Evolutionary conservation across 2,329 filamentous ascomycete genomes (phyloP).

Genomic region (Colletotrichum cuscutae): DNA sequence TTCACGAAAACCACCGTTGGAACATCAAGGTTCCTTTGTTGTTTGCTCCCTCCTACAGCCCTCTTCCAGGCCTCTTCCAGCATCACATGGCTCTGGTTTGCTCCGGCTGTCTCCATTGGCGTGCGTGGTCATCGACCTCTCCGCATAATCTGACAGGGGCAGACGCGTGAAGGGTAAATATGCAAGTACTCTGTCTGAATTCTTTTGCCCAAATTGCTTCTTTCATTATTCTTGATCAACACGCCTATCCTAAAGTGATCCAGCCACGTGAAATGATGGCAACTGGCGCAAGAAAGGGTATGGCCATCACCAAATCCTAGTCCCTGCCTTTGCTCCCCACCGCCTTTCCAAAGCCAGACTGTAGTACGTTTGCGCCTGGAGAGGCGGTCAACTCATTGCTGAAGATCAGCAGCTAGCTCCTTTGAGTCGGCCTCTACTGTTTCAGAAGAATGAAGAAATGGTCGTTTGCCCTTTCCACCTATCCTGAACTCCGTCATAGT

Average conservation of each 20-base stretch:
- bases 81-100: background rate
- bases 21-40: background rate
- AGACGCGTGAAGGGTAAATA: background rate
- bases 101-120: background rate
- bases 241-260: background rate
- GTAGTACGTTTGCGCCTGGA: background rate
- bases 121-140: background rate
- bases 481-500: background rate
- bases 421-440: background rate
- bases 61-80: background rate
- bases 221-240: background rate
- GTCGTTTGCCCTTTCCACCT: background rate
- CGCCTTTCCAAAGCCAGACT: background rate
- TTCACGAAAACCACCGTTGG: background rate
- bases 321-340: background rate
- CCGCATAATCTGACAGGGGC: background rate
- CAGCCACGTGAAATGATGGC: background rate
- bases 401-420: constrained; percentile 11
- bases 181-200: background rate
- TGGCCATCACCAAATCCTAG: background rate
- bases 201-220: background rate
- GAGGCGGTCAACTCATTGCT: background rate
- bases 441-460: background rate
- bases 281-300: background rate
- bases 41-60: constrained; percentile 3